Base-by-base conservation (phyloP, 257 asterid genomes). In the Rauvolfia tetraphylla region DNA sequence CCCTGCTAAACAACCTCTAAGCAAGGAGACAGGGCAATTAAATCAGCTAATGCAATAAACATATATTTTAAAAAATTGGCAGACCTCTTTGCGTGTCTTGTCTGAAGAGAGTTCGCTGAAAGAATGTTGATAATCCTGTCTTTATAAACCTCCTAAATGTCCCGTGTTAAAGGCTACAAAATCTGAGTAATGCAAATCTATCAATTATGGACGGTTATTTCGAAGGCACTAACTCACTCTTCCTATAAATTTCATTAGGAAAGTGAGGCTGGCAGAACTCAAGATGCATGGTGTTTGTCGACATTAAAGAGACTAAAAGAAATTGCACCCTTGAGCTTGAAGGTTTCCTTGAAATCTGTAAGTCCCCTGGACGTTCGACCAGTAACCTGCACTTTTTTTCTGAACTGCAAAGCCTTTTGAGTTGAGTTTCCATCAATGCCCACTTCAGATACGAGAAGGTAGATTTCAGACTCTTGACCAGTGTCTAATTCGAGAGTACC, bases 291-390 rank as follows among this genome's bases (percentile, higher is more conserved):
- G 96, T 91, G 93, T 69, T 63, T 46, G 42, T 87, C 93, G 61
- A 85, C 97, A 48, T 76, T 95, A 84, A 81, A 76, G 83, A 95
- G 87, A 80, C 98, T 95, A 54, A 86, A 89, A 76, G 89, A 91
- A 76, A 87, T 91, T 27, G 86, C 99, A 15, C 98, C 97, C 42
- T 80, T 93, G 84, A 95, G 99, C 86, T 87, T 95, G 91, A 93
- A 95, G 86, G 99, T 95, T 81, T 78, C 99, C 38, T 83, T 95
- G 81, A 90, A 85, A 95, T 91, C 98, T 71, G 99, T 95, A 87
- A 88, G 99, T 86, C 75, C 39, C 66, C 23, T 63, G 38, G 42
- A 67, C 8, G 1, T 22, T 38, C 38, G 8, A 67, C 31, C 49
- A 67, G 46, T 65, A 34, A 65, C 42, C 51, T 67, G 25, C 42